Evolutionary conservation across 2,329 filamentous ascomycete genomes (phyloP), one percentile per base, ranked within the genome.

Genomic region (Colletotrichum australisinense): DNA sequence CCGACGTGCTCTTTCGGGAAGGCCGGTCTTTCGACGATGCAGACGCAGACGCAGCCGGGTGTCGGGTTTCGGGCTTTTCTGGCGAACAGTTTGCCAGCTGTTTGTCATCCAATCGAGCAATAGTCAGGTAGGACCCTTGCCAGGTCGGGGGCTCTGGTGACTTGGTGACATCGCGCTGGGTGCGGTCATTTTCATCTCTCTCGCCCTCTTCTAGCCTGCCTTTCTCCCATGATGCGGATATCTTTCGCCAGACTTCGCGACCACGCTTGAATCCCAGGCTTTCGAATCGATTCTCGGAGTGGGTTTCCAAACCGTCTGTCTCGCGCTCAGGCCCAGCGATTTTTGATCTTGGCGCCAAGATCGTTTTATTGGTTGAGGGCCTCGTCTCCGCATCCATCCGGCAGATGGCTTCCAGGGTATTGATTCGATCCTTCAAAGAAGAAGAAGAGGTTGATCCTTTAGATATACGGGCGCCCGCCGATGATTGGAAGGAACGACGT

Each of bases 241-340:
- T 14, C n/a, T 65, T 63, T 16, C 67, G 55, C 59, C 59, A 65
- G 4, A 56, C 60, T 8, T 65, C 59, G 26, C 67, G 67, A 32
- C 67, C 53, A 8, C 60, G 67, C 35, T 70, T 66, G 26, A 70
- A 53, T 14, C 63, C 63, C 3, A 66, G n/a, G 55, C 63, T 71
- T 22, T 32, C 52, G 4, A 64, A 58, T 30, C 52, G 59, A 14
- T 32, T 32, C 26, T 19, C 22, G 30, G 24, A 3, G 9, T 26
- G 46, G 8, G 32, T 14, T 16, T 24, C 46, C 24, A 26, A 24
- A 8, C 30, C 5, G 22, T 30, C 28, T 46, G 32, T 12, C 30
- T 6, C 22, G 57, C 59, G 12, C 9, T n/a, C 6, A 11, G 24
- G 6, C 16, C 19, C n/a, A 14, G 32, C 3, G 14, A 16, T 16